Evolutionary conservation across 2,329 filamentous ascomycete genomes (phyloP).

Genomic region (Alternaria longipes): DNA sequence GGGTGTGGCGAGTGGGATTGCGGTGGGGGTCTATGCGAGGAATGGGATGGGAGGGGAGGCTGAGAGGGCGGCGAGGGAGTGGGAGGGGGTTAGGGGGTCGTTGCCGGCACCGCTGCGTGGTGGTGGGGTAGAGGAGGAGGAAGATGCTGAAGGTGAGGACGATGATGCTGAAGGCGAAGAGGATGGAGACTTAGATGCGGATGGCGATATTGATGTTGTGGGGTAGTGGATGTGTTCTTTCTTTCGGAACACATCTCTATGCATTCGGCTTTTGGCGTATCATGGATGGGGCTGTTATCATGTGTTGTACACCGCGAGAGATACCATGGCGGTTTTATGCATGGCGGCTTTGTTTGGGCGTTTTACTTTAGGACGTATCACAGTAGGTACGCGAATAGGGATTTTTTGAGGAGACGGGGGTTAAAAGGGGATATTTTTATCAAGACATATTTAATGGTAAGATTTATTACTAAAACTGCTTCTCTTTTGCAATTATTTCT

Average conservation of each 20-base stretch:
- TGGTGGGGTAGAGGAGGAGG: neutral
- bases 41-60: constrained; percentile 42
- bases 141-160: constrained; percentile 34
- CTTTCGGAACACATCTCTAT: neutral
- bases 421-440: neutral
- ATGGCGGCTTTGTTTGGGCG: neutral
- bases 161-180: constrained; percentile 17
- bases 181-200: neutral
- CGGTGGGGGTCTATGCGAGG: constrained; percentile 39
- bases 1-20: constrained; percentile 44
- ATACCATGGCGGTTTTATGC: neutral
- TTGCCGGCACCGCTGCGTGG: constrained; percentile 38
- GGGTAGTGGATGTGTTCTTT: neutral
- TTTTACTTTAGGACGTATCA: no score
- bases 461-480: neutral
- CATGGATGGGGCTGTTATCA: neutral
- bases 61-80: constrained; percentile 26
- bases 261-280: neutral
- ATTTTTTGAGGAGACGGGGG: no score
- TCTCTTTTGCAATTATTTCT: no score
- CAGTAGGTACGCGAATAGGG: neutral
- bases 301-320: neutral
- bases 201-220: neutral
- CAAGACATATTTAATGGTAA: neutral
- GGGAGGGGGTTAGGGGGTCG: constrained; percentile 31